phyloP scores from a whole-genome alignment of 306 rosid species.

The Oemleria cerasiformis region DNA sequence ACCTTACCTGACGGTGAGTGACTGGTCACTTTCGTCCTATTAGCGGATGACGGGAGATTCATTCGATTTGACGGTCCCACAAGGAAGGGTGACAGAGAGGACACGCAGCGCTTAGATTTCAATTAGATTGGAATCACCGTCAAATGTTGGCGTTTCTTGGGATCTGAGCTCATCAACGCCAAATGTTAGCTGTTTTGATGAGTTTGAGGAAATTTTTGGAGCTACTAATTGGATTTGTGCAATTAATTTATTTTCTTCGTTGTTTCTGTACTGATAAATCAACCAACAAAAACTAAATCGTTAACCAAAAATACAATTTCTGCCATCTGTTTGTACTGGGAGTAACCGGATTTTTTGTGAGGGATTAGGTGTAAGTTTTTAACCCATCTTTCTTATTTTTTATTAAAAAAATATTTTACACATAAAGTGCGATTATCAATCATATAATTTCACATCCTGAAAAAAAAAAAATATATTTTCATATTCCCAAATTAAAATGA shows the following conservation, averaged over 20 bases:
- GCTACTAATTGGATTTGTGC: background rate
- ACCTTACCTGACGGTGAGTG: background rate
- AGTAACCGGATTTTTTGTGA: too few relatives aligned
- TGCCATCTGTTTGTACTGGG: too few relatives aligned
- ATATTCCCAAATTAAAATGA: too few relatives aligned
- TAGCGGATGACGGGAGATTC: background rate
- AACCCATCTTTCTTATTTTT: too few relatives aligned
- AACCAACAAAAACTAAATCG: background rate
- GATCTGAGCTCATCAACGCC: background rate
- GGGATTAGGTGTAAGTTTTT: too few relatives aligned
- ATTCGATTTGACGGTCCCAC: conserved; percentile 5
- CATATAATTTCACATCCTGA: too few relatives aligned
- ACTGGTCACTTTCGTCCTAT: background rate
- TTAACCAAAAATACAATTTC: too few relatives aligned
- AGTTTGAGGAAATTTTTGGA: background rate
- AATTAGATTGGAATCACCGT: background rate
- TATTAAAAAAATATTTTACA: too few relatives aligned
- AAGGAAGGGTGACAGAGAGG: background rate
- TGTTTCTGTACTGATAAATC: background rate
- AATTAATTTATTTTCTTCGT: background rate
- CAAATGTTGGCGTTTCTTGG: background rate
- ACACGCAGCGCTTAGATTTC: background rate
- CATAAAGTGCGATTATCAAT: too few relatives aligned
- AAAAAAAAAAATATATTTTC: too few relatives aligned
- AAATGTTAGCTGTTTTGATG: conserved; percentile 1